Conservation (phyloP, 2,329 filamentous ascomycete species). For the Diaporthe vexans region DNA sequence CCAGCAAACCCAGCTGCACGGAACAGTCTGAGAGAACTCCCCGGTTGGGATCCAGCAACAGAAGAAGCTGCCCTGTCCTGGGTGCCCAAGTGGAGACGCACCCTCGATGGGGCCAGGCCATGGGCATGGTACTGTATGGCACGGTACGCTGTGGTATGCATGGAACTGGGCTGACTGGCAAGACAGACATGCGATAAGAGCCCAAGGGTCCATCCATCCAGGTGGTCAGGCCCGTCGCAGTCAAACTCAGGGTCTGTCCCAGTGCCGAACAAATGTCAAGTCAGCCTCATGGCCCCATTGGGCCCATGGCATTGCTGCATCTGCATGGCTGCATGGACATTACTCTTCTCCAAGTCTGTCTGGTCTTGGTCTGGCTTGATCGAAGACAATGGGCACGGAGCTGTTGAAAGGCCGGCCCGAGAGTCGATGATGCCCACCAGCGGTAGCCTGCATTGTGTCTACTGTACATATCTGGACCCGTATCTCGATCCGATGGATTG, state of each 20-base stretch:
- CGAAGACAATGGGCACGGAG: conserved; percentile 25
- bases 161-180: neutral
- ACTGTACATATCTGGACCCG: neutral
- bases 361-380: neutral
- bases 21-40: conserved; percentile 34
- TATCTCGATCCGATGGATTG: neutral
- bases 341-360: neutral
- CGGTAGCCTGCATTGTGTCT: conserved; percentile 1
- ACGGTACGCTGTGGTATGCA: neutral
- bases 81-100: conserved; percentile 4
- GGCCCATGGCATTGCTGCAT: neutral
- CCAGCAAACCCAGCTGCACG: conserved; percentile 26
- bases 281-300: conserved; percentile 11
- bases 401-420: conserved; percentile 23
- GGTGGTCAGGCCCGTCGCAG: too few relatives aligned
- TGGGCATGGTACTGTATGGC: neutral
- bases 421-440: conserved; percentile 20
- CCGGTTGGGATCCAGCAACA: conserved; percentile 17
- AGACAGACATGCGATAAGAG: neutral
- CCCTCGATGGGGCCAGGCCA: neutral
- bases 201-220: conserved; percentile 8
- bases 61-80: conserved; percentile 2
- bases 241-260: neutral
- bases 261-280: neutral
- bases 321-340: neutral